Conservation (phyloP, 257 asterid species). For the Eustoma russellianum region DNA sequence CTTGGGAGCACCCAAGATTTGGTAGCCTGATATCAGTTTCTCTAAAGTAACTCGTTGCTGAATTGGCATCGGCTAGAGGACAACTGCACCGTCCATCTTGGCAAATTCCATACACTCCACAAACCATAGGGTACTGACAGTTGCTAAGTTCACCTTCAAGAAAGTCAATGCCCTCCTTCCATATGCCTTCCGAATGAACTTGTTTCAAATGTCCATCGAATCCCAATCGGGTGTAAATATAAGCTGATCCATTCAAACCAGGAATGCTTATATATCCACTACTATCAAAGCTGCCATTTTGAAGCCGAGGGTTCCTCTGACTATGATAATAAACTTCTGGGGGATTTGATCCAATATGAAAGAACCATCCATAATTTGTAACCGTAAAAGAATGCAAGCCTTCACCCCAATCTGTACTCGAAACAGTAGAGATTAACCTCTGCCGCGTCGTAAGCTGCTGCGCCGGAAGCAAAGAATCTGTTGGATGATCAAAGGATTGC, state of each 20-base stretch:
- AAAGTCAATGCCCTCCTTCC: neutral
- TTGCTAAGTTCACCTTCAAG: neutral
- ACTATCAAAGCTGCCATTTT: constrained; percentile 17
- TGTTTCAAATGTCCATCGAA: constrained; percentile 5
- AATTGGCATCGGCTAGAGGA: constrained; percentile 19
- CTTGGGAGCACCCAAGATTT: constrained; percentile 34
- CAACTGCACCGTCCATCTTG: constrained; percentile 31
- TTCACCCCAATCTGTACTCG: constrained; percentile 8
- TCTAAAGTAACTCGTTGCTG: constrained; percentile 13
- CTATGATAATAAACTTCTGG: constrained; percentile 8
- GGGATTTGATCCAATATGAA: constrained; percentile 14
- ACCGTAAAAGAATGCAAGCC: constrained; percentile 8
- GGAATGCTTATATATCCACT: too few species aligned
- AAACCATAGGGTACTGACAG: constrained; percentile 12
- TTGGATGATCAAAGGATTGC: constrained; percentile 25
- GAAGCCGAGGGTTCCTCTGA: constrained; percentile 11
- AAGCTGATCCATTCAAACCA: too few species aligned
- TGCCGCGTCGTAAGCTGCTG: constrained; percentile 11
- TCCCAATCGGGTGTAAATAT: neutral
- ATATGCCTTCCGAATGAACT: neutral
- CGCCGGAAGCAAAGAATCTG: constrained; percentile 16
- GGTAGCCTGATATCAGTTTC: constrained; percentile 16
- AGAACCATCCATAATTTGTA: constrained; percentile 2
- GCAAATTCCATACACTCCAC: constrained; percentile 38
- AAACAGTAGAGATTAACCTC: constrained; percentile 14